Conservation (phyloP, 164 flowering plant species). For the Stephania japonica region DNA sequence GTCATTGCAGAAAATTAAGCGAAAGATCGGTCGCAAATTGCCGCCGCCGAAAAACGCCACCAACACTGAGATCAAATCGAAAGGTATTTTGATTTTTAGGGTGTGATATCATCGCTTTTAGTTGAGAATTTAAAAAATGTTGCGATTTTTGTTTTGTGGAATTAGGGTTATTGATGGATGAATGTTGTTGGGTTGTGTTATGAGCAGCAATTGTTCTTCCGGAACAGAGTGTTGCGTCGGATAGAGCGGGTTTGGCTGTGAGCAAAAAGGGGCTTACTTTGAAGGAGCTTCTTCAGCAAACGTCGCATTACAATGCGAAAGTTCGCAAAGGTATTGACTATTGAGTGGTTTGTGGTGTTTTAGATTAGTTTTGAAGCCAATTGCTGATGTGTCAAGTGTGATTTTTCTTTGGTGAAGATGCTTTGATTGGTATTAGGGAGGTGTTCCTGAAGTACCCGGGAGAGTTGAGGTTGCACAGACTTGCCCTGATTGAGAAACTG, state of each 20-base stretch:
- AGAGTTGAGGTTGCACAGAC: constrained; percentile 60
- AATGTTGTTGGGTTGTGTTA: not conserved
- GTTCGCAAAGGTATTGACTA: constrained; percentile 60
- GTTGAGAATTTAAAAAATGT: not conserved
- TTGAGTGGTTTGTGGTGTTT: not conserved
- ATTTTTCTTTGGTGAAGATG: constrained; percentile 41
- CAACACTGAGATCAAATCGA: constrained; percentile 71
- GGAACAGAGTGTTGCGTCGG: constrained; percentile 86
- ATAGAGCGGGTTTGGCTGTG: constrained; percentile 66
- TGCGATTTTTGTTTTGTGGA: not conserved
- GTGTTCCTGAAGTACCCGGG: constrained; percentile 47
- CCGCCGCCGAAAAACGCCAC: constrained; percentile 88
- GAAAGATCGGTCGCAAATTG: constrained; percentile 83
- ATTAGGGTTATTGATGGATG: not conserved
- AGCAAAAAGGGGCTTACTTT: constrained; percentile 86
- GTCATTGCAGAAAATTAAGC: constrained; percentile 65
- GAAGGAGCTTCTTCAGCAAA: constrained; percentile 88
- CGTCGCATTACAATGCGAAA: constrained; percentile 84
- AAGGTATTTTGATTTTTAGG: constrained; percentile 35
- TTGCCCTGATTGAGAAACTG: constrained; percentile 69
- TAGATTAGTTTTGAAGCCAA: not conserved
- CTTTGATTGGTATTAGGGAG: constrained; percentile 74
- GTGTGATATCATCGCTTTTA: too few relatives aligned
- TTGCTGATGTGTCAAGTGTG: not conserved
- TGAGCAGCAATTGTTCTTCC: constrained; percentile 78